These are phyloP conservation scores for Colletotrichum ledebouriae DNA, from an alignment of 2,329 filamentous ascomycete species.

Conservation along the genomic window DNA sequence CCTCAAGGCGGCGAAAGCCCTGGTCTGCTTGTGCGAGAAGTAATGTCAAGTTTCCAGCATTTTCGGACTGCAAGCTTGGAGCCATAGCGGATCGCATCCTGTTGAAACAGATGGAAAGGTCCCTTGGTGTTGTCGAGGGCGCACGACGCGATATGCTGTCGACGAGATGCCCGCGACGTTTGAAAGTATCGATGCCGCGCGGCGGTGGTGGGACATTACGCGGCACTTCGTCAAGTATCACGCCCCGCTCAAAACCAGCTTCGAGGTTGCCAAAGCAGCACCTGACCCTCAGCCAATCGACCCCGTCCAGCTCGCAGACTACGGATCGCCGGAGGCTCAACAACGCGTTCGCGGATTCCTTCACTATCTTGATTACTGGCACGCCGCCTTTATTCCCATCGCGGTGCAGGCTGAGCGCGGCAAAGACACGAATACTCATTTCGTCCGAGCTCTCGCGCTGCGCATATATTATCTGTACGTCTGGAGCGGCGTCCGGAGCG, in stretches of 20 bases:
- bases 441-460: constrained; percentile 14
- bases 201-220: constrained; percentile 24
- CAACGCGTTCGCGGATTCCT: neutral
- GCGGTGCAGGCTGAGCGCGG: neutral
- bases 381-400: constrained; percentile 12
- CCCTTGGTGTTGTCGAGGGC: constrained; percentile 34
- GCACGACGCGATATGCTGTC: constrained; percentile 18
- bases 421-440: neutral
- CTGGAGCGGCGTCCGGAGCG: constrained; percentile 21
- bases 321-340: constrained; percentile 7
- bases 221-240: constrained; percentile 27
- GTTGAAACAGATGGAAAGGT: constrained; percentile 3
- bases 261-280: constrained; percentile 10
- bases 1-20: neutral
- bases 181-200: constrained; percentile 15
- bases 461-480: constrained; percentile 28
- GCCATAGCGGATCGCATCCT: constrained; percentile 5
- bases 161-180: constrained; percentile 32
- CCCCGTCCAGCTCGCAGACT: neutral
- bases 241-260: constrained; percentile 14
- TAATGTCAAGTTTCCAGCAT: constrained; percentile 16
- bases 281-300: neutral
- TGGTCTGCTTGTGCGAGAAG: neutral
- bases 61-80: constrained; percentile 26
- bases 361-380: constrained; percentile 10